Evolutionary conservation across 495 filamentous ascomycete genomes (phyloP), one percentile per base, ranked within the genome.

Genomic region (Massariosphaeria phaeospora): DNA sequence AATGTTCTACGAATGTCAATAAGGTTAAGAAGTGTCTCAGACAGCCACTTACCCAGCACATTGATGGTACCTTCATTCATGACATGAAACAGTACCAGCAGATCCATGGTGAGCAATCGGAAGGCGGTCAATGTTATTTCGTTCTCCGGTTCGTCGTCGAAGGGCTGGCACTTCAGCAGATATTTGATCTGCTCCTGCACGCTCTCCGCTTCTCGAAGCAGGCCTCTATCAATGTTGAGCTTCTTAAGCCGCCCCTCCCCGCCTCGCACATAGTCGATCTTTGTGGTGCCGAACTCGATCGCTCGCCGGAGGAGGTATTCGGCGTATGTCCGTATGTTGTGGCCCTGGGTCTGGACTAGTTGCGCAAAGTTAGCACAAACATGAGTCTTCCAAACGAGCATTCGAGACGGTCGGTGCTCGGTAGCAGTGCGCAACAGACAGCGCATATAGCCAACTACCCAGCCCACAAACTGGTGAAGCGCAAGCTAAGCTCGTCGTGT

Each of bases 31-130:
- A 25, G 12, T 5, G 7, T 7, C 13, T 13, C n/a, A 5, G 40
- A 5, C 24, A 39, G 33, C 25, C 8, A 52, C 79, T 60, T 78
- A 93, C 93, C 89, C 47, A 99, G 78, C 53, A 99, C 88, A 70
- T 95, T 99, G 72, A 99, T 97, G 60, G 94, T 91, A 20, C 86
- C 93, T 72, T 97, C 91, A 61, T 99, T 99, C 76, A 96, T 84
- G 30, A 95, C 88, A 57, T 93, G 88, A 70, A 95, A 99, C 35
- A 99, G 75, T 4, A 84, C 85, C 48, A 99, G 71, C 23, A 99
- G 77, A 68, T 99, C 93, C 62, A 93, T 76, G 9, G 94, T 93
- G 34, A 99, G 72, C 64, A 99, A 75, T 56, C 93, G 79, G 61
- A 99, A 99, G n/a, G 93, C 91, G 3, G 87, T 91, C 59, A 99